Evolutionary conservation across 148 eudicot species (phyloP), one percentile per base, ranked within the genome.

Genomic region (Persicaria maculosa): DNA sequence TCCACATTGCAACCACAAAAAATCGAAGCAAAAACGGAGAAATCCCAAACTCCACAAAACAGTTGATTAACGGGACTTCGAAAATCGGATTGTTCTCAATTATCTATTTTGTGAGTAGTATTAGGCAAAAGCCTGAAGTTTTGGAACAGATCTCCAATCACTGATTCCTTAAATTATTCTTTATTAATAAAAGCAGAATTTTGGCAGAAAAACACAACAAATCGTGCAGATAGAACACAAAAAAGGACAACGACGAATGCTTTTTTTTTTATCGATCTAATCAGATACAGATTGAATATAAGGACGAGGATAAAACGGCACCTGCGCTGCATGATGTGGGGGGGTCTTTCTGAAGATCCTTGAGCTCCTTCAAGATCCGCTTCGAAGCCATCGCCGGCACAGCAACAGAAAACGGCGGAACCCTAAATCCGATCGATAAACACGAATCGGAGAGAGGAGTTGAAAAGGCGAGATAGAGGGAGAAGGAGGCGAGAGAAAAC

Each of bases 291-390:
- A 19, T 4, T 20, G 62, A 17, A 19, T 17, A 8, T 10, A 68
- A 71, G 25, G 4, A 73, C 47, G 40, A 12, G 15, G 62, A 57
- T 5, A 59, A 59, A 15, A 50, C 44, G 43, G 14, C 73, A 87
- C 93, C 93, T 22, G 91, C 93, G 67, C 93, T 89, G 81, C 93
- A 89, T 11, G 93, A 89, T 47, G 87, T 86, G 4, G 93, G 89
- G 67, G 93, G 93, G 77, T 89, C 93, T 78, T 87, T 89, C 82
- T 89, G 93, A 73, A 89, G 91, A 84, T 89, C 93, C 82, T 89
- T 89, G 74, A 89, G 93, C 86, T 89, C 93, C 89, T 89, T 89
- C 84, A 84, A 76, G 81, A 89, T 89, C 74, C 91, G 91, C 59
- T 89, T 87, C 59, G 93, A 89, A 74, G 93, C 93, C 93, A 89